phyloP scores from a whole-genome alignment of 2,329 filamentous ascomycete species.

The Calonectria multiphialidica region DNA sequence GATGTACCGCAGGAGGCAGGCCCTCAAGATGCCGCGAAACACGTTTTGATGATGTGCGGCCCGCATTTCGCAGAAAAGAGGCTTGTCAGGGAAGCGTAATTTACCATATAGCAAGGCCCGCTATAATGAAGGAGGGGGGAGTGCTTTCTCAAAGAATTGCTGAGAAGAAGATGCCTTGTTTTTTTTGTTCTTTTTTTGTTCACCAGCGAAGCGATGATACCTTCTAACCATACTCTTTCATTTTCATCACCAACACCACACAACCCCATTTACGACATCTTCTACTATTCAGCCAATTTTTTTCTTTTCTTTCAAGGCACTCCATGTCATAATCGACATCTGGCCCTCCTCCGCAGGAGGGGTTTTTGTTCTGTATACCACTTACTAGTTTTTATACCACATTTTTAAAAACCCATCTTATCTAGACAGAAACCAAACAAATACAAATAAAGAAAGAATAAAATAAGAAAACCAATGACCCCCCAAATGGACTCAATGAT shows the following conservation, averaged over 20 bases:
- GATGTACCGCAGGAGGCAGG: constrained; percentile 63
- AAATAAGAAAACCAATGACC: too few relatives aligned
- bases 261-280: constrained; percentile 31
- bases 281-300: constrained; percentile 32
- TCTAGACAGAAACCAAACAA: background rate
- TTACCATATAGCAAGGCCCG: background rate
- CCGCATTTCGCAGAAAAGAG: too few relatives aligned
- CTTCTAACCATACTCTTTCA: constrained; percentile 4
- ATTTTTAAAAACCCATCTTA: background rate
- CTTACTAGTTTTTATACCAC: constrained; percentile 28
- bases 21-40: constrained; percentile 25
- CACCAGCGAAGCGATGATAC: constrained; percentile 23
- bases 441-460: background rate
- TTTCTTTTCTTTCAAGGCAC: constrained; percentile 33
- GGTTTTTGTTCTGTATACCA: constrained; percentile 28
- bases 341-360: constrained; percentile 31
- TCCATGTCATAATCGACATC: constrained; percentile 39
- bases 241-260: background rate
- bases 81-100: background rate
- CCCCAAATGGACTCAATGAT: too few relatives aligned
- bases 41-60: constrained; percentile 33
- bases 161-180: constrained; percentile 17
- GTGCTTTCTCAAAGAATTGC: constrained; percentile 6
- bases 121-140: constrained; percentile 13
- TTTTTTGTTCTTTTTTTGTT: constrained; percentile 25